phyloP scores from a whole-genome alignment of 2,329 filamentous ascomycete species.

The Neonectria faginata region DNA sequence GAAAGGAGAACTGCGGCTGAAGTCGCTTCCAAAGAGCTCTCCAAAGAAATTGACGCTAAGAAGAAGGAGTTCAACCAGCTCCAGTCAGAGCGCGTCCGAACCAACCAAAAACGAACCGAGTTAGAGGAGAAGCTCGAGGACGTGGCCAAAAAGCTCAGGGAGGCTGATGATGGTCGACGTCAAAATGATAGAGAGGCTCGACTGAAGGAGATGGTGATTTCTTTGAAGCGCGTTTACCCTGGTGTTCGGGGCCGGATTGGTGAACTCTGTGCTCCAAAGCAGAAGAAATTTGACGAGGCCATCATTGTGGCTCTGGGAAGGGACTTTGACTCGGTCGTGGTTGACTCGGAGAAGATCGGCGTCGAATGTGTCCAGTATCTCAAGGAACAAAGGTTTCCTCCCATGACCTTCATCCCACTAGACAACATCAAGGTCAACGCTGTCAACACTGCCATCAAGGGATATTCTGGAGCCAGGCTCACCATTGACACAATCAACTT shows the following conservation, averaged over 20 bases:
- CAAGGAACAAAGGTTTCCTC: constrained; percentile 86
- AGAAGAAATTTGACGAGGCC: constrained; percentile 95
- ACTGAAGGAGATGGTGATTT: constrained; percentile 84
- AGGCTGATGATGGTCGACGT: constrained; percentile 85
- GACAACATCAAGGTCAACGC: constrained; percentile 97
- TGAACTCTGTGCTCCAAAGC: constrained; percentile 93
- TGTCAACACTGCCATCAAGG: constrained; percentile 90
- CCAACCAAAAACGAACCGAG: constrained; percentile 85
- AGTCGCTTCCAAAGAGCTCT: constrained; percentile 72
- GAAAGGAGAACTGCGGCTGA: constrained; percentile 76
- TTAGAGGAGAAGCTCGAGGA: constrained; percentile 92
- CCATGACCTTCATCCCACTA: constrained; percentile 94
- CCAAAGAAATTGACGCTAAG: constrained; percentile 83
- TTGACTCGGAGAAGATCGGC: constrained; percentile 94
- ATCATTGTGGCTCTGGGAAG: constrained; percentile 92
- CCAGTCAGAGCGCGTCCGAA: constrained; percentile 84
- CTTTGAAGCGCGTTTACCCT: constrained; percentile 89
- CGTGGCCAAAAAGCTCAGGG: constrained; percentile 81
- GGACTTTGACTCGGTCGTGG: constrained; percentile 93
- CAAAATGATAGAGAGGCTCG: constrained; percentile 85
- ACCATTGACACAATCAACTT: constrained; percentile 98
- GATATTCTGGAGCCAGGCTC: constrained; percentile 84
- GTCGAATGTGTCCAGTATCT: constrained; percentile 95
- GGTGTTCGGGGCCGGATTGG: constrained; percentile 92
- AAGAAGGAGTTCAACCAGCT: constrained; percentile 91